Evolutionary conservation across 441 rosid genomes (phyloP).

Genomic region (Bruguiera hainesii): DNA sequence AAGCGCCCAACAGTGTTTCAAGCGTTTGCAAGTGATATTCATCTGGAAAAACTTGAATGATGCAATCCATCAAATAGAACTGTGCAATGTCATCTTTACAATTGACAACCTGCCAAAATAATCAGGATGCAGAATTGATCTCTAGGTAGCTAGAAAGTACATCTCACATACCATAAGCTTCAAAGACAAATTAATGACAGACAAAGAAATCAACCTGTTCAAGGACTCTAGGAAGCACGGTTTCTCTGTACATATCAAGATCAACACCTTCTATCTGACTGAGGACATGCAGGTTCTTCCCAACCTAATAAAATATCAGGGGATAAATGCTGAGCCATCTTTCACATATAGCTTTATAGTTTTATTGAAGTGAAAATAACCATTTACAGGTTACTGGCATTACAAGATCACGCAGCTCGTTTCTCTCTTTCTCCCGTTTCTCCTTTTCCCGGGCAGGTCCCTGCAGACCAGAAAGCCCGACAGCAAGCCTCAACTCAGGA

Average conservation of each 20-base stretch:
- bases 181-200: background rate
- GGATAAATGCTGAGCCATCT: conserved; percentile 8
- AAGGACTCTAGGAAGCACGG: conserved; percentile 79
- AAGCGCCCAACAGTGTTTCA: conserved; percentile 85
- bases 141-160: background rate
- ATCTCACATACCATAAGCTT: background rate
- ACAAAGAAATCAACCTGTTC: conserved; percentile 57
- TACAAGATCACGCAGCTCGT: conserved; percentile 91
- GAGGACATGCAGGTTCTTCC: conserved; percentile 91
- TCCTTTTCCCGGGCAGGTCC: conserved; percentile 77
- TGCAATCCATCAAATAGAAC: conserved; percentile 92
- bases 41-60: conserved; percentile 99
- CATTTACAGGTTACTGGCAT: conserved; percentile 26
- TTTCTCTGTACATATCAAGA: conserved; percentile 84
- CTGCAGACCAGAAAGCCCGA: conserved; percentile 94
- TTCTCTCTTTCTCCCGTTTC: conserved; percentile 93
- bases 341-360: conserved; percentile 7
- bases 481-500: conserved; percentile 90
- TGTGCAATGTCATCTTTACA: conserved; percentile 97
- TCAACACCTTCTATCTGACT: conserved; percentile 95
- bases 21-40: conserved; percentile 99
- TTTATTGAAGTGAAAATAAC: conserved; percentile 11
- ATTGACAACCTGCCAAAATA: conserved; percentile 74
- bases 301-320: conserved; percentile 48
- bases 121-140: background rate